Evolutionary conservation across 352 stramenopile species (phyloP), one percentile per base, ranked within the genome.

Genomic region (Globisporangium iwayamae): DNA sequence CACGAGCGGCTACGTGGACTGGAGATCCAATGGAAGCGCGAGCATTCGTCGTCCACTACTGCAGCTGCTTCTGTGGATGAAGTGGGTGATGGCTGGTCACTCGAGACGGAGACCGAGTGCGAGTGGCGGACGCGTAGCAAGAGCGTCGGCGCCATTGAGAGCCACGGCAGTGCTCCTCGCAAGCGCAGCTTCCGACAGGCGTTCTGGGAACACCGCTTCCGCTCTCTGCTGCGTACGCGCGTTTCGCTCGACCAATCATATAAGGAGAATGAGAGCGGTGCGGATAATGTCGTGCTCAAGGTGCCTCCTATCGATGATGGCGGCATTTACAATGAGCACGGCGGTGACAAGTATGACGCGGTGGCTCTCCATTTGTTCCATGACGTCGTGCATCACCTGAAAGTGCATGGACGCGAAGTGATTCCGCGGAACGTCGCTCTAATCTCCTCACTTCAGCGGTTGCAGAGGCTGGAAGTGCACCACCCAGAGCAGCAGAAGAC

Each of bases 401-500:
- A 87, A 55, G 62, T 90, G 32, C 83, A 90, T 39, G 81, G 79
- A 0, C 78, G 81, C 1, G 85, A 92, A 54, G 66, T 94, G n/a
- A 73, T 72, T 9, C 60, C 74, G 18, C 60, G 74, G 14, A 92
- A 89, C 58, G 60, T 75, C 36, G 46, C 65, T 53, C 63, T 82
- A 32, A 71, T 94, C 34, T 48, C 79, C 25, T 48, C 61, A 8
- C 73, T 94, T 7, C 63, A 60, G 18, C 51, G 48, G 2, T 72
- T 94, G 22, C 67, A 55, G 16, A 72, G 85, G 34, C 72, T 94
- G 9, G 83, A 94, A 62, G 68, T 94, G 8, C 85, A 94, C 41
- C 83, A 94, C 48, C 81, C 79, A 16, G 85, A 92, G 25, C 81
- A 89, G 69, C 79, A 86, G 60, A 67, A 72, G 30, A 90, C 66